A percentile compares a stretch with the other conserved stretches of the same genome.
Conservation (phyloP, 306 rosid genomes). For the Phaseolus lunatus region DNA sequence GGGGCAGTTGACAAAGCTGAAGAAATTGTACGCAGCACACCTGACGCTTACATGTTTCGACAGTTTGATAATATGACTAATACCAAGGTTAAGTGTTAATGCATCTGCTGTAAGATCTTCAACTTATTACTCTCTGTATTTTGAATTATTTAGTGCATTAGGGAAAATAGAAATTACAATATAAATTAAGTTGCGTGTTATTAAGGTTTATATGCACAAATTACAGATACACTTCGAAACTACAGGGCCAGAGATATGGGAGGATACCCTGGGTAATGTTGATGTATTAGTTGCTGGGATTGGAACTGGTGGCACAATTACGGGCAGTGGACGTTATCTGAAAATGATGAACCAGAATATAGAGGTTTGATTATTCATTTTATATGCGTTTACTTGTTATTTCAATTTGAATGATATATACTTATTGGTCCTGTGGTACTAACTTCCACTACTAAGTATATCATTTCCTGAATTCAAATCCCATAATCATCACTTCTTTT, state of each 20-base stretch:
- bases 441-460: conserved; percentile 26
- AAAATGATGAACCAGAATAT: conserved; percentile 72
- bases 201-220: conserved; percentile 52
- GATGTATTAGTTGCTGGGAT: conserved; percentile 88
- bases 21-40: conserved; percentile 69
- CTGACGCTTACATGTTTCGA: conserved; percentile 88
- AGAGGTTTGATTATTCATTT: conserved; percentile 59
- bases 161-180: conserved; percentile 13
- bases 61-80: conserved; percentile 88
- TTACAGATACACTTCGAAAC: conserved; percentile 96
- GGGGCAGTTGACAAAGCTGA: conserved; percentile 94
- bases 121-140: conserved; percentile 26
- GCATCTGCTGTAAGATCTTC: conserved; percentile 36
- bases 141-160: conserved; percentile 28
- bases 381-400: conserved; percentile 29
- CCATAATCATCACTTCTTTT: background rate
- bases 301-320: conserved; percentile 96
- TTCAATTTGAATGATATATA: conserved; percentile 38
- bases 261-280: conserved; percentile 89
- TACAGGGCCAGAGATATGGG: conserved; percentile 99
- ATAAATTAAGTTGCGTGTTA: conserved; percentile 36
- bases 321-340: conserved; percentile 90
- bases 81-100: conserved; percentile 66
- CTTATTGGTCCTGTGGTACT: conserved; percentile 31
- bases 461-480: conserved; percentile 24